phyloP scores from a whole-genome alignment of 2,329 filamentous ascomycete species.

The Podosphaera xanthii region DNA sequence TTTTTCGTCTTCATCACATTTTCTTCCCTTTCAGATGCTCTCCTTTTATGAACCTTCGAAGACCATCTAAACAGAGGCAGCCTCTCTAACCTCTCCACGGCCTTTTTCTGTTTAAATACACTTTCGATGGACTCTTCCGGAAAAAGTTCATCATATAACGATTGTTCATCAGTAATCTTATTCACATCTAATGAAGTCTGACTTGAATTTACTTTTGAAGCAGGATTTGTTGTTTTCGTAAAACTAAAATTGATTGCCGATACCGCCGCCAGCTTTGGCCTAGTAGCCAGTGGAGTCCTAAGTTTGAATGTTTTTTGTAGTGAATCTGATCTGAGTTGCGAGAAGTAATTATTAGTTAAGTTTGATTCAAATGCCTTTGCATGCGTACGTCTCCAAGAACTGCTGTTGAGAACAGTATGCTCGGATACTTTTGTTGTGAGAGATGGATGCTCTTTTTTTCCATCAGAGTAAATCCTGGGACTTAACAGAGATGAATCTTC shows the following conservation, averaged over 20 bases:
- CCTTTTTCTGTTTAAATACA: slow-evolving; percentile 15
- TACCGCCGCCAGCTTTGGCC: background rate
- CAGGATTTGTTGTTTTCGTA: background rate
- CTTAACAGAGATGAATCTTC: too few species aligned
- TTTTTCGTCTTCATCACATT: background rate
- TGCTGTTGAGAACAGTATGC: background rate
- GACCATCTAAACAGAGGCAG: slow-evolving; percentile 13
- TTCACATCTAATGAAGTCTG: background rate
- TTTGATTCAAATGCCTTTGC: too few species aligned
- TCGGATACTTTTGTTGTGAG: background rate
- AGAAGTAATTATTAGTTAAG: too few species aligned
- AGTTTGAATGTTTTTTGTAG: background rate
- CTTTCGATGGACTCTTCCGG: slow-evolving; percentile 19
- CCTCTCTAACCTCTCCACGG: slow-evolving; percentile 8
- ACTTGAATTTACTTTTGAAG: background rate
- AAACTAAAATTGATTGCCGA: background rate
- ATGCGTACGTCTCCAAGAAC: too few species aligned
- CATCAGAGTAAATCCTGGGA: too few species aligned
- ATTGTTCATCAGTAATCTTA: slow-evolving; percentile 2
- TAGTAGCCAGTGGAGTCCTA: background rate
- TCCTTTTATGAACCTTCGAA: background rate
- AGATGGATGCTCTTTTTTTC: too few species aligned
- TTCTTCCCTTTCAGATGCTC: background rate
- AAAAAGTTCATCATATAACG: slow-evolving; percentile 28
- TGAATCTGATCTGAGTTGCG: background rate